These are phyloP conservation scores for Rhodotorula graminis DNA, from an alignment of 768 basidiomycete species.

Conservation along the genomic window DNA sequence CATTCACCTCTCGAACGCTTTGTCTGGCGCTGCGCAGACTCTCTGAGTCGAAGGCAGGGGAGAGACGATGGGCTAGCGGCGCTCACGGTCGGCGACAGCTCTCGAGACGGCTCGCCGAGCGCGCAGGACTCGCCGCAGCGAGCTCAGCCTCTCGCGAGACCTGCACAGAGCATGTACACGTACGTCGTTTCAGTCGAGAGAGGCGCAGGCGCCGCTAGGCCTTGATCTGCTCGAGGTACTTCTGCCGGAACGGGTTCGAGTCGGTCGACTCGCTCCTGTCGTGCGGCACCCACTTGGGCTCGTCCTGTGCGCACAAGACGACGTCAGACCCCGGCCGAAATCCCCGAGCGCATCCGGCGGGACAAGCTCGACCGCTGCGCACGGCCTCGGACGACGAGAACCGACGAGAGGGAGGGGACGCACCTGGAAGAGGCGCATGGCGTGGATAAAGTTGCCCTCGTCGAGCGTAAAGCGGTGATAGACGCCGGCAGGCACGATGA, in stretches of 20 bases:
- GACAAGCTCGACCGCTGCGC: background rate
- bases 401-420: constrained; percentile 9
- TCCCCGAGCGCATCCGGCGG: too few relatives aligned
- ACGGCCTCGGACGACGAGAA: background rate
- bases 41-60: too few relatives aligned
- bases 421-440: constrained; percentile 80
- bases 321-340: background rate
- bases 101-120: too few relatives aligned
- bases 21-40: too few relatives aligned
- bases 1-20: too few relatives aligned
- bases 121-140: too few relatives aligned
- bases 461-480: constrained; percentile 95
- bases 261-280: constrained; percentile 63
- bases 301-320: constrained; percentile 57
- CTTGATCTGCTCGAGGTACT: constrained; percentile 50
- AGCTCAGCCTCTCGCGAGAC: background rate
- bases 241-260: constrained; percentile 58
- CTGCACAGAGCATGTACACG: background rate
- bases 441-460: constrained; percentile 64
- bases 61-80: too few relatives aligned
- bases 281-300: constrained; percentile 82
- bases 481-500: constrained; percentile 82
- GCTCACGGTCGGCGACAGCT: too few relatives aligned
- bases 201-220: background rate
- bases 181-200: background rate